Evolutionary conservation across 805 yeast species (phyloP).

Genomic region (Yarrowia divulgata): DNA sequence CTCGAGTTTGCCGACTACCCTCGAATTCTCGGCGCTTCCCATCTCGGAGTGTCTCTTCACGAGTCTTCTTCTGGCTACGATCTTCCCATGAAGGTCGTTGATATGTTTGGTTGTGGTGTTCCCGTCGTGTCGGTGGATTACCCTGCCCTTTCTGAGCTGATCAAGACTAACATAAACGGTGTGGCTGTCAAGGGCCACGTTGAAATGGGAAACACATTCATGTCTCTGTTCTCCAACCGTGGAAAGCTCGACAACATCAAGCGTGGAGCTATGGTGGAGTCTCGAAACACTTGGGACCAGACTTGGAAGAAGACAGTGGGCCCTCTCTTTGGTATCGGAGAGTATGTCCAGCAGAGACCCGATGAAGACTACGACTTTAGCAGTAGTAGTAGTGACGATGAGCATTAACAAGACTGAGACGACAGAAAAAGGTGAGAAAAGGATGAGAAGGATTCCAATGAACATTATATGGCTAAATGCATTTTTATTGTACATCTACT

Average conservation of each 20-base stretch:
- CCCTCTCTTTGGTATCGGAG: constrained; percentile 53
- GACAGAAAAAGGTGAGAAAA: not conserved
- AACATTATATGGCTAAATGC: constrained; percentile 2
- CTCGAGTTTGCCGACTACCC: constrained; percentile 82
- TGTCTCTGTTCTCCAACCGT: constrained; percentile 49
- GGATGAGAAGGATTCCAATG: not conserved
- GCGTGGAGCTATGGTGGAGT: constrained; percentile 76
- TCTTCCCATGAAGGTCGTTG: constrained; percentile 96
- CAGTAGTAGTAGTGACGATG: constrained; percentile 40
- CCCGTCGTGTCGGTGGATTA: constrained; percentile 85
- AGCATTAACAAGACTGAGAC: constrained; percentile 3
- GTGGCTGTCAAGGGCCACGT: constrained; percentile 55
- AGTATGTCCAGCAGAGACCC: constrained; percentile 41
- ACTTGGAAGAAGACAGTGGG: constrained; percentile 70
- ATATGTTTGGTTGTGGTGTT: constrained; percentile 93
- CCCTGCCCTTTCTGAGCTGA: constrained; percentile 80
- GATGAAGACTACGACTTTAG: constrained; percentile 38
- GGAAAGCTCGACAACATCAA: constrained; percentile 54
- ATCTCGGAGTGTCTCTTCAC: constrained; percentile 88
- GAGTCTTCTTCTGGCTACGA: constrained; percentile 92
- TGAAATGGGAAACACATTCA: constrained; percentile 57
- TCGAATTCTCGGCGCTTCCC: constrained; percentile 72
- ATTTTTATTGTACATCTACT: constrained; percentile 3
- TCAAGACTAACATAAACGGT: constrained; percentile 75
- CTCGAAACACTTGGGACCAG: constrained; percentile 71